A percentile compares a stretch with the other conserved stretches of the same genome.
phyloP scores from a whole-genome alignment of 2,329 filamentous ascomycete species.

The Aureobasidium namibiae region DNA sequence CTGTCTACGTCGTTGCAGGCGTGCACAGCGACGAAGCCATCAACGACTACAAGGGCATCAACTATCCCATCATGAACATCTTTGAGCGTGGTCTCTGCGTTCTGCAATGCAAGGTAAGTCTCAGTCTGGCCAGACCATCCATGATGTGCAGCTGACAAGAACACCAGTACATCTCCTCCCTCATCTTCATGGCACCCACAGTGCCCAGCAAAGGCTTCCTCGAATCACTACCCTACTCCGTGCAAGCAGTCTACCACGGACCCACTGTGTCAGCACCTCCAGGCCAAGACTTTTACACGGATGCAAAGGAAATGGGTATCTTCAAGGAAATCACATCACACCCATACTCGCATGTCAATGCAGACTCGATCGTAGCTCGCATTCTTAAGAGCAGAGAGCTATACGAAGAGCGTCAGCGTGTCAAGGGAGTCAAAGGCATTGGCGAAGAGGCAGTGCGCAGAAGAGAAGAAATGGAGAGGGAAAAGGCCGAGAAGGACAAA shows the following conservation, averaged over 20 bases:
- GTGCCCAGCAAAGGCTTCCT: conserved; percentile 75
- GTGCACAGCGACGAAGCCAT: conserved; percentile 93
- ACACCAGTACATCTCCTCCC: conserved; percentile 69
- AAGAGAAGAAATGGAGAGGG: conserved; percentile 20
- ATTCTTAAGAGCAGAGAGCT: conserved; percentile 80
- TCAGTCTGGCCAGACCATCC: too few relatives aligned
- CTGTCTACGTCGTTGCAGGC: conserved; percentile 82
- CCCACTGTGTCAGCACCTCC: conserved; percentile 79
- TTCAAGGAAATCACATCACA: conserved; percentile 73
- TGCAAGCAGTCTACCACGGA: conserved; percentile 83
- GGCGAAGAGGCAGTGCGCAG: conserved; percentile 50
- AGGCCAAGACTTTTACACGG: conserved; percentile 53
- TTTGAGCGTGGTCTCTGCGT: conserved; percentile 94
- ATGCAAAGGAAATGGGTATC: conserved; percentile 73
- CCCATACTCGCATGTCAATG: conserved; percentile 79
- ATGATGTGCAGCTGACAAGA: conserved; percentile 21
- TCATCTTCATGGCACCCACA: conserved; percentile 86
- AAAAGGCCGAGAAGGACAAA: conserved; percentile 4
- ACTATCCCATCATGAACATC: conserved; percentile 99
- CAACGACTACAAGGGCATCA: conserved; percentile 92
- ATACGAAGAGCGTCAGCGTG: conserved; percentile 85
- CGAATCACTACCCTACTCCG: conserved; percentile 36
- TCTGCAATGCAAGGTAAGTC: conserved; percentile 73
- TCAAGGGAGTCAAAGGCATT: conserved; percentile 79
- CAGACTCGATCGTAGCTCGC: conserved; percentile 79